Evolutionary conservation across 148 eudicot species (phyloP), one percentile per base, ranked within the genome.

Genomic region (Vaccinium darrowii): DNA sequence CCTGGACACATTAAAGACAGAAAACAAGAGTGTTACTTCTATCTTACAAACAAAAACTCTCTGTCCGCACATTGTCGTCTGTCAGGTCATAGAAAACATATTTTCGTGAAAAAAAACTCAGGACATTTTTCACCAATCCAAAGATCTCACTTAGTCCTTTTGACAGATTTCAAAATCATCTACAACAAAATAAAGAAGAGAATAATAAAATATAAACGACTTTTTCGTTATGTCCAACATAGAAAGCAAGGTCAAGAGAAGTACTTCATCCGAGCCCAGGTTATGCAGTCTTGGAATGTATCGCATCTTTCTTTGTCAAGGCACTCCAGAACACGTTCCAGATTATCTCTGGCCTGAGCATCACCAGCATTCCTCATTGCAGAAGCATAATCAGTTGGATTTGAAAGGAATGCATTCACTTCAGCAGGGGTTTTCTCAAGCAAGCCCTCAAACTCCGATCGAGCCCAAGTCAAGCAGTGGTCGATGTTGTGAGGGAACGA

Each of bases 391-490:
- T 91, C 98, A 82, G 81, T 81, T 18, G 98, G 93, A 87, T 91
- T 94, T 21, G 93, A 86, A 77, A 95, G 95, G 89, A 90, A 95
- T 0, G 98, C 95, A 85, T 95, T 95, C 60, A 93, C 98, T 90
- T 94, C 99, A 50, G 92, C 90, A 12, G 99, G 99, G 78, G 90
- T 89, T 85, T 96, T 96, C 90, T 96, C 99, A 76, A 96, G 97
- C 89, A 96, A 87, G 57, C 95, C 99, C 87, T 94, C 99, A 87
- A 94, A 94, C 81, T 96, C 98, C 39, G 97, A 94, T 51, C 95
- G 89, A 63, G 99, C 95, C 99, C 99, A 96, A 12, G 98, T 94
- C 91, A 96, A 87, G 86, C 99, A 96, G 84, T 96, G 98, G 88
- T 94, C 98, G 82, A 94, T 96, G 77, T 93, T 94, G 89, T 96